These are phyloP conservation scores for Chaetomiaceae sp. DNA, from an alignment of 2,329 filamentous ascomycete species.

Conservation along the genomic window DNA sequence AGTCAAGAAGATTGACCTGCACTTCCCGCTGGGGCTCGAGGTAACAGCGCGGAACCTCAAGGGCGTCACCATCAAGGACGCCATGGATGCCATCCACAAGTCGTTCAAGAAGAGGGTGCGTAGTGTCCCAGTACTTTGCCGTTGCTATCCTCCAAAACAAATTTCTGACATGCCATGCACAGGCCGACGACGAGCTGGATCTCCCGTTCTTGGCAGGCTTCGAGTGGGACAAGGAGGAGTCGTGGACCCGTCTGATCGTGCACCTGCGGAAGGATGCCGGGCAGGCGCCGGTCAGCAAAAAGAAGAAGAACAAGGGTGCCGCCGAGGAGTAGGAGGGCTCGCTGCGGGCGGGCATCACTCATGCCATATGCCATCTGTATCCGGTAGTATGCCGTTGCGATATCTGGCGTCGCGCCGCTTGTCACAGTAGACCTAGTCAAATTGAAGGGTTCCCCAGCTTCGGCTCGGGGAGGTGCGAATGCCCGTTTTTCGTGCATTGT, in stretches of 20 bases:
- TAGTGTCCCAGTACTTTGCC: conserved; percentile 8
- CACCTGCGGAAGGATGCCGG: conserved; percentile 67
- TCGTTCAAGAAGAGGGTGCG: conserved; percentile 91
- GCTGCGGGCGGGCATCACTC: no score
- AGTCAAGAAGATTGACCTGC: conserved; percentile 89
- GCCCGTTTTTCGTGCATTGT: no score
- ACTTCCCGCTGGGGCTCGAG: conserved; percentile 82
- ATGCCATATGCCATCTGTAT: no score
- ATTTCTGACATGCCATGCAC: conserved; percentile 1
- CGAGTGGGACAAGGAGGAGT: conserved; percentile 93
- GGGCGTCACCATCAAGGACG: conserved; percentile 96
- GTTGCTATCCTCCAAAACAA: neutral
- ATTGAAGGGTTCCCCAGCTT: no score
- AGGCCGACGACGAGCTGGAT: conserved; percentile 90
- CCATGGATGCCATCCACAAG: conserved; percentile 91
- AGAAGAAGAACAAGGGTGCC: conserved; percentile 59
- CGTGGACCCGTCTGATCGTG: conserved; percentile 80
- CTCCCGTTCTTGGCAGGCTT: conserved; percentile 85
- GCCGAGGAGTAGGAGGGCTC: conserved; percentile 18
- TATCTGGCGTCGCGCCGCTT: conserved; percentile 10
- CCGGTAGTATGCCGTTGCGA: conserved; percentile 2
- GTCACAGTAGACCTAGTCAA: no score
- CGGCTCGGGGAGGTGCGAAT: no score
- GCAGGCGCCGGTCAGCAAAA: conserved; percentile 43
- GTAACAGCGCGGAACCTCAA: conserved; percentile 87